Percentiles rank a stretch among this genome's conserved stretches.
phyloP scores from a whole-genome alignment of 768 basidiomycete species.

The Tulasnella calospora region DNA sequence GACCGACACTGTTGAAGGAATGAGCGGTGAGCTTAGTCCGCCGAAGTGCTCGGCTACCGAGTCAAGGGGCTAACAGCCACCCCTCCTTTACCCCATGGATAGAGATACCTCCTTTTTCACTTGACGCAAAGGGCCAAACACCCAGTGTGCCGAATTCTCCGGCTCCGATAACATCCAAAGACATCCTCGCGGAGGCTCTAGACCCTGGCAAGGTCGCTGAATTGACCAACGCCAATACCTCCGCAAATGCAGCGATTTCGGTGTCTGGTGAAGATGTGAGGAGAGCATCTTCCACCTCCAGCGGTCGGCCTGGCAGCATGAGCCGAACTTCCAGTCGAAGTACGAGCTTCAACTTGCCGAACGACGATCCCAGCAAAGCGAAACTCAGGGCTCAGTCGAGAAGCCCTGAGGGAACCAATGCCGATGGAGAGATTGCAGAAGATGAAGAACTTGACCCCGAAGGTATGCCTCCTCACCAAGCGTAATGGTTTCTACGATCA shows the following conservation, averaged over 20 bases:
- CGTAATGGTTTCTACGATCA: not conserved
- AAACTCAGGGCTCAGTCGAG: conserved; percentile 48
- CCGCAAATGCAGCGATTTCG: not conserved
- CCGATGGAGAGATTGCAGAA: conserved; percentile 46
- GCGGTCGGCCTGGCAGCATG: conserved; percentile 44
- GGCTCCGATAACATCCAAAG: conserved; percentile 35
- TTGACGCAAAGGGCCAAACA: conserved; percentile 36
- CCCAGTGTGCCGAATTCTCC: conserved; percentile 41
- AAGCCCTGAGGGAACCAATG: conserved; percentile 39
- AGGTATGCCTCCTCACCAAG: conserved; percentile 46
- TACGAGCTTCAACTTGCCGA: conserved; percentile 77
- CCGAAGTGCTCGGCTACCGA: conserved; percentile 16
- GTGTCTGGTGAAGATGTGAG: not conserved
- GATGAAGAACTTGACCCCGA: conserved; percentile 88
- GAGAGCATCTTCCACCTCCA: conserved; percentile 46
- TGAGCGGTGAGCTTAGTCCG: conserved; percentile 49
- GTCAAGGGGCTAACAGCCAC: conserved; percentile 6
- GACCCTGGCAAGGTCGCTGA: conserved; percentile 22
- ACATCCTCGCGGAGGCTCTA: not conserved
- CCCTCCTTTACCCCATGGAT: conserved; percentile 1
- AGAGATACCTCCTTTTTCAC: conserved; percentile 82
- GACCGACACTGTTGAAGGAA: conserved; percentile 73
- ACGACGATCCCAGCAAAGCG: conserved; percentile 50
- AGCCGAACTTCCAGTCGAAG: conserved; percentile 58
- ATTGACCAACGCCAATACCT: not conserved